Conservation (phyloP, 2,329 filamentous ascomycete genomes). For the Diaporthe ampelina region DNA sequence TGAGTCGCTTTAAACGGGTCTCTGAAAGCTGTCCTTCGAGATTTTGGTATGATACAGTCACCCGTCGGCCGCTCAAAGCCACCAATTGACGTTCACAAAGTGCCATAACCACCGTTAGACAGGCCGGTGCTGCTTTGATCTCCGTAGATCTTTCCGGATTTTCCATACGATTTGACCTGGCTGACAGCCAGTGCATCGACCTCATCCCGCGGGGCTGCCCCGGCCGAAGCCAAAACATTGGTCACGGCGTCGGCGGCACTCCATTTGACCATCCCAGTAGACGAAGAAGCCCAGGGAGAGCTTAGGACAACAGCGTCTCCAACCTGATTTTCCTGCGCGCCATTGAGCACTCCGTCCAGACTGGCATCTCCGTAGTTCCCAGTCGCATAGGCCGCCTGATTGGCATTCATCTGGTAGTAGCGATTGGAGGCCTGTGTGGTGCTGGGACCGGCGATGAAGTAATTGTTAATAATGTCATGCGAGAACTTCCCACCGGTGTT, state of each 20-base stretch:
- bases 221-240: constrained; percentile 53
- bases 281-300: constrained; percentile 45
- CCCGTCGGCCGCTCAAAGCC: too few species aligned
- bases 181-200: constrained; percentile 47
- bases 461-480: constrained; percentile 58
- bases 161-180: constrained; percentile 45
- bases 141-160: constrained; percentile 44
- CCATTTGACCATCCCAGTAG: constrained; percentile 45
- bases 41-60: too few species aligned
- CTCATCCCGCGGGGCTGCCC: constrained; percentile 51
- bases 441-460: constrained; percentile 59
- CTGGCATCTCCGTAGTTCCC: constrained; percentile 56
- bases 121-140: constrained; percentile 46
- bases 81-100: too few species aligned
- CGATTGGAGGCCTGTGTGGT: constrained; percentile 55
- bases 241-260: constrained; percentile 53
- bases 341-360: constrained; percentile 42
- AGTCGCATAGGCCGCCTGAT: constrained; percentile 58
- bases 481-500: constrained; percentile 43
- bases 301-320: constrained; percentile 38
- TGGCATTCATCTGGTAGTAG: constrained; percentile 56
- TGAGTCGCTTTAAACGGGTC: too few species aligned
- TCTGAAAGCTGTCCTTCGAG: too few species aligned
- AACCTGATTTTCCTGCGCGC: constrained; percentile 39
- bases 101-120: constrained; percentile 47